Base-by-base conservation (phyloP, 495 filamentous ascomycete species). In the Cercophora samala region DNA sequence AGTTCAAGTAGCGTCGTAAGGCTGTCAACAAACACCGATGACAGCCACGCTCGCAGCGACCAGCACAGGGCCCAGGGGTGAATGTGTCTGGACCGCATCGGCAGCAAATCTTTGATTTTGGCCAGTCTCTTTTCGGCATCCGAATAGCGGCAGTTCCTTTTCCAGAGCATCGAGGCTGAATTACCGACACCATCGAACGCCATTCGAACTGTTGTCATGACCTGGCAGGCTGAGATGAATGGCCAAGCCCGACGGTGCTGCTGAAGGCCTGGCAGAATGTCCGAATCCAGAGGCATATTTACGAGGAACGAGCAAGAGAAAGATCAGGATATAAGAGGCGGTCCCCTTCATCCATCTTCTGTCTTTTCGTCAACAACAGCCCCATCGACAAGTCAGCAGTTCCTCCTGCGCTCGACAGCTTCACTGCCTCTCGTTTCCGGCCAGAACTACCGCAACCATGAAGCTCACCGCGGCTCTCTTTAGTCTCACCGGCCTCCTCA, bases 401-500 rank as follows among this genome's bases (percentile, higher is more conserved):
- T 46, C 29, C 29, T 62, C 60, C 26, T 29, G 46, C 60, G 60
- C 17, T 62, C 26, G 13, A 51, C 60, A 42, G 29, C 60, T 29
- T 22, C 32, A 13, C 26, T 29, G 60, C 26, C 60, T 46, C 29
- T 61, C 58, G 26, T 61, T 61, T 37, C 4, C 26, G 8, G 26
- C 26, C 26, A 37, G 24, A 4, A 37, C 29, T 29, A 42, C 60
- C 29, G 24, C 19, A 25, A 64, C 3, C 21, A 73, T 73, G 71
- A 68, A 65, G 54, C 53, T 73, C 26, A 52, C 52, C n/a, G 25
- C 26, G 9, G 3, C 63, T 5, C 0, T 70, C 51, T 17, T 9
- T 23, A 24, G 59, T 62, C 46, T 73, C 46, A 51, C 58, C n/a
- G 52, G 67, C 65, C 58, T 62, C 17, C 4, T 68, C 13, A 42